Base-by-base conservation (phyloP, 108 stramenopile genomes). In the Cylindrotheca closterium region DNA sequence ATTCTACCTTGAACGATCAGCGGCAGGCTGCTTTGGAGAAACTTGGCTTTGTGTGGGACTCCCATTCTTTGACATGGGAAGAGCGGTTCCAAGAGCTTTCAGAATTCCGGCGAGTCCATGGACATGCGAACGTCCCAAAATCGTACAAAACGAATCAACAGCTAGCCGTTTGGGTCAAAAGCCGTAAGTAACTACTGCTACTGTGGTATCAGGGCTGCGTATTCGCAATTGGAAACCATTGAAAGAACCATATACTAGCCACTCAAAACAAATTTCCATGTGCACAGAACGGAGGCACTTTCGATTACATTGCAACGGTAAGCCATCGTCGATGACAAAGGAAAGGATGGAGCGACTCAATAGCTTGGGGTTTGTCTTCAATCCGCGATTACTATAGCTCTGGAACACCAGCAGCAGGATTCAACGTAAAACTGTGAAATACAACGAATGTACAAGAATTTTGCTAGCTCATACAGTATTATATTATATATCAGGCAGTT, bases 381-480 rank as follows among this genome's bases (percentile, higher is more conserved):
- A 71, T 32, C 66, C 64, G 10, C 30, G 71, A 42, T 42, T 15
- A n/a, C 96, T 45, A 92, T 93, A 51, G n/a, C n/a, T 95, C 92
- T 55, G 90, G 83, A 7, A n/a, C n/a, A n/a, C n/a, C n/a, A n/a
- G n/a, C n/a, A n/a, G n/a, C n/a, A n/a, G n/a, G n/a, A n/a, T n/a
- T n/a, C n/a, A n/a, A n/a, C n/a, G n/a, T n/a, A n/a, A n/a, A n/a
- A n/a, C n/a, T n/a, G n/a, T n/a, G n/a, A n/a, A n/a, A n/a, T n/a
- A n/a, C n/a, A n/a, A n/a, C n/a, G n/a, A n/a, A n/a, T n/a, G n/a
- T n/a, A n/a, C n/a, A n/a, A n/a, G n/a, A n/a, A n/a, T n/a, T n/a
- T n/a, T n/a, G n/a, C n/a, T n/a, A n/a, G n/a, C n/a, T n/a, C n/a
- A n/a, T n/a, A n/a, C n/a, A n/a, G n/a, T n/a, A n/a, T n/a, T n/a